Evolutionary conservation across 2,329 filamentous ascomycete genomes (phyloP).

Genomic region (Sporothrix variecibatus): DNA sequence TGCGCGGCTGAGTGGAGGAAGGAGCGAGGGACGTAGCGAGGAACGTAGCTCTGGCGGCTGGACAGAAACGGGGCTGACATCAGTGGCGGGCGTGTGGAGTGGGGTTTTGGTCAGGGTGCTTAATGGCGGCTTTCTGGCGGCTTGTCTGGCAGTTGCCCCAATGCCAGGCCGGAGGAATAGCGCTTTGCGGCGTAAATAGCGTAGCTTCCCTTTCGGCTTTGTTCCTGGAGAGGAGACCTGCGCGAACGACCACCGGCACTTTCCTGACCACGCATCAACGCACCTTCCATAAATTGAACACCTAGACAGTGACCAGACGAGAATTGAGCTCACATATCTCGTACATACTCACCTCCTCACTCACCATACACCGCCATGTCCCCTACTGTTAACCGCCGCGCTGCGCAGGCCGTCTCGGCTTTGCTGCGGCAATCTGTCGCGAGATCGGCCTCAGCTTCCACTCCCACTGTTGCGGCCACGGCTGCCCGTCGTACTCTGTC

Average conservation of each 20-base stretch:
- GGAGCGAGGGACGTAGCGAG: background rate
- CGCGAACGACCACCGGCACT: background rate
- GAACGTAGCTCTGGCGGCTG: background rate
- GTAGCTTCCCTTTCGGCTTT: conserved; percentile 12
- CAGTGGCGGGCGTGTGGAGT: background rate
- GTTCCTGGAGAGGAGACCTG: background rate
- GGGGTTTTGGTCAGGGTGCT: background rate
- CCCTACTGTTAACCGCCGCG: background rate
- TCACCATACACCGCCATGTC: background rate
- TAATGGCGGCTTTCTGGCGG: no score
- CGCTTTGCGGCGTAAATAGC: background rate
- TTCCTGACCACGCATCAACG: background rate
- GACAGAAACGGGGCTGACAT: conserved; percentile 6
- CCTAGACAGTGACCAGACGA: no score
- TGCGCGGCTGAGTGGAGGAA: background rate
- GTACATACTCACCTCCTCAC: background rate
- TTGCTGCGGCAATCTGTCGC: conserved; percentile 19
- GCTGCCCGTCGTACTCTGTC: background rate
- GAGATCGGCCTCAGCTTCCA: background rate
- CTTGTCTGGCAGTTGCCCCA: background rate
- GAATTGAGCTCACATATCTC: background rate
- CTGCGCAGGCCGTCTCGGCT: conserved; percentile 16
- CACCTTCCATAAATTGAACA: background rate
- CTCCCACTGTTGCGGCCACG: background rate
- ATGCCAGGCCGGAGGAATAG: background rate